phyloP scores from a whole-genome alignment of 495 filamentous ascomycete species.

The Penicillium coffeae region DNA sequence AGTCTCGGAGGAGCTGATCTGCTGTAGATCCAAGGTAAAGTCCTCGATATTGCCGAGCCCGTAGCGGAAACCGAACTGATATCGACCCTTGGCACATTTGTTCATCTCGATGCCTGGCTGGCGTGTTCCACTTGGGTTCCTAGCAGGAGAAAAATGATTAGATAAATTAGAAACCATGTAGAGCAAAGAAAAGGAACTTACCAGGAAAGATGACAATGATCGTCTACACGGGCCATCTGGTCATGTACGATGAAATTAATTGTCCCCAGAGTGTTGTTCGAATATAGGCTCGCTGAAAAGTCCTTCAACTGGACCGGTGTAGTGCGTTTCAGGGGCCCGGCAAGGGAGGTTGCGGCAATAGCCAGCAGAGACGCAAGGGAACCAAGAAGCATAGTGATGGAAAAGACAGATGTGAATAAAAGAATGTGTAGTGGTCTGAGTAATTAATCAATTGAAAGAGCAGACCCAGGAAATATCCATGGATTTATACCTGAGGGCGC shows the following conservation, averaged over 20 bases:
- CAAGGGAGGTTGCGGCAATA: background rate
- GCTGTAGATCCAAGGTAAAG: constrained; percentile 8
- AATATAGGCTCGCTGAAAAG: constrained; percentile 1
- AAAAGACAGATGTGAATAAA: background rate
- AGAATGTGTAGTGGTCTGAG: background rate
- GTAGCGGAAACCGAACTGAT: constrained; percentile 16
- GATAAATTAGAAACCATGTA: too few species aligned
- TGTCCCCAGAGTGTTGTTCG: background rate
- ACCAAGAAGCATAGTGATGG: constrained; percentile 5
- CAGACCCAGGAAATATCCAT: too few species aligned
- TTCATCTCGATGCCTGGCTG: constrained; percentile 9
- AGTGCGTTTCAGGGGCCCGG: background rate
- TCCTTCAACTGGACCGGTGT: constrained; percentile 2
- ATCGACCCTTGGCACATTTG: constrained; percentile 4
- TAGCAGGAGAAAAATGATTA: background rate
- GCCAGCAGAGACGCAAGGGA: constrained; percentile 1
- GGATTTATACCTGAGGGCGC: too few species aligned
- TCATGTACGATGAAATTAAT: constrained; percentile 8
- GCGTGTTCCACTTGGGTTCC: constrained; percentile 8
- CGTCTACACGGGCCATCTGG: background rate
- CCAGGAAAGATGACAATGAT: constrained; percentile 2
- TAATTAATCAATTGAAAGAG: background rate
- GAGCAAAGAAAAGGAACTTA: too few species aligned
- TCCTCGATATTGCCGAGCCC: constrained; percentile 13
- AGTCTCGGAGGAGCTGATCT: background rate